Percentiles rank a stretch among this genome's conserved stretches.
phyloP scores from a whole-genome alignment of 225 moss, liverwort and hornwort species.

The Thuidium tamariscinum region DNA sequence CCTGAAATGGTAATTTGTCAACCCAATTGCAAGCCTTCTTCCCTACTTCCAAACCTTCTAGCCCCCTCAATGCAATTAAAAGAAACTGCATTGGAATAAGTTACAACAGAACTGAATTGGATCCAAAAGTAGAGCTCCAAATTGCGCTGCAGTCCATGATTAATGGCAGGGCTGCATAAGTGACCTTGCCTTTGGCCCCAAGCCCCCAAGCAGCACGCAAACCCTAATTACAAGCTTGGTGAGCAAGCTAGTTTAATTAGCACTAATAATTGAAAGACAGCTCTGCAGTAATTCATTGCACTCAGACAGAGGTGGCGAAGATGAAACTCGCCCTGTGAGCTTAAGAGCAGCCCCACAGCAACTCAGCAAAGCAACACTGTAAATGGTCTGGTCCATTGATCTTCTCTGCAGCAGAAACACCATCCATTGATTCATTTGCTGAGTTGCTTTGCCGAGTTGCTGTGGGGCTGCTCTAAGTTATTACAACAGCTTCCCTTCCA shows the following conservation, averaged over 20 bases:
- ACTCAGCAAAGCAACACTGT: no score
- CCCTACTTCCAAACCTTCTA: no score
- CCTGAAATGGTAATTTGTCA: neutral
- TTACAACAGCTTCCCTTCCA: neutral
- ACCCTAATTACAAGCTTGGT: neutral
- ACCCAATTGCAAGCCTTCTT: neutral
- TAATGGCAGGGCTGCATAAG: neutral
- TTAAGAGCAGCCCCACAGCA: no score
- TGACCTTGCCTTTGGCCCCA: neutral
- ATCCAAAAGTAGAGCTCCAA: neutral
- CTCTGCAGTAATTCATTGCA: neutral
- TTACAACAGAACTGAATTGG: neutral
- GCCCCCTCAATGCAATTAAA: neutral
- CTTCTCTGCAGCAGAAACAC: no score
- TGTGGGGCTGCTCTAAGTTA: no score
- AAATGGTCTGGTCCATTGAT: no score
- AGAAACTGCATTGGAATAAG: neutral
- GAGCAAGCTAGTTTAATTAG: neutral
- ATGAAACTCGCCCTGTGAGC: neutral
- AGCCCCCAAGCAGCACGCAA: neutral
- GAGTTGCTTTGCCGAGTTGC: no score
- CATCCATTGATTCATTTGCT: no score
- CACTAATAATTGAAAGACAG: neutral
- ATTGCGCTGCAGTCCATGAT: neutral
- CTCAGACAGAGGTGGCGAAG: neutral